Evolutionary conservation across 352 stramenopile species (phyloP).

Genomic region (Phytophthora macrochlamydospora): DNA sequence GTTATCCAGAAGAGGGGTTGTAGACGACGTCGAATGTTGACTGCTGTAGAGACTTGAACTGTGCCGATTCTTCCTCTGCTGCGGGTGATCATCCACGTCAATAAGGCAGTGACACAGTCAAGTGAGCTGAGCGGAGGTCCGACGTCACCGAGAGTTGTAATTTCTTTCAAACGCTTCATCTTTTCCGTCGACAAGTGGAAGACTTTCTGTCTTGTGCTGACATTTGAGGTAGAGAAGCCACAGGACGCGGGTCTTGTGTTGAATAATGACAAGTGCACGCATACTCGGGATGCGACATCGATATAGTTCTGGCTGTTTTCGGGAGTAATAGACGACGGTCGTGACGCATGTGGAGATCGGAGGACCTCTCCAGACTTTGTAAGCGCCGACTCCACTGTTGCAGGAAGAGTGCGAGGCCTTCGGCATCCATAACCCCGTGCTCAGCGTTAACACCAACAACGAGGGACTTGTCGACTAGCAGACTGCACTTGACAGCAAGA

Average conservation of each 20-base stretch:
- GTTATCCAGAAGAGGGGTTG: slow-evolving; percentile 1
- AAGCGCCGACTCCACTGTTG: slow-evolving; percentile 7
- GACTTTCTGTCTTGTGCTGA: slow-evolving; percentile 1
- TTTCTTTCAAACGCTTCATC: slow-evolving; percentile 5
- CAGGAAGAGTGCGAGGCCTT: slow-evolving; percentile 5
- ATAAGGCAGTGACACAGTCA: slow-evolving; percentile 12
- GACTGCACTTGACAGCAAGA: slow-evolving; percentile 9
- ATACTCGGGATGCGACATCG: slow-evolving; percentile 8
- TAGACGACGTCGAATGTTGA: slow-evolving; percentile 11
- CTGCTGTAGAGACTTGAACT: slow-evolving; percentile 13
- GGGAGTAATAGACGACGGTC: not conserved
- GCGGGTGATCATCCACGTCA: slow-evolving; percentile 13
- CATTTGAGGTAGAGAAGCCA: not conserved
- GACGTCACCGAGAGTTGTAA: not conserved
- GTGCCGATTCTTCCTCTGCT: slow-evolving; percentile 5
- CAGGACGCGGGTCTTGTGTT: slow-evolving; percentile 1
- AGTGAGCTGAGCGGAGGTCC: slow-evolving; percentile 10
- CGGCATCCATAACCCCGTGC: slow-evolving; percentile 9
- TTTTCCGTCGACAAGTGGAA: slow-evolving; percentile 7
- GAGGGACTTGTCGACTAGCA: slow-evolving; percentile 6
- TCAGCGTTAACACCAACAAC: slow-evolving; percentile 14
- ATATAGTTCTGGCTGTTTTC: not conserved
- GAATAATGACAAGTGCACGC: not conserved
- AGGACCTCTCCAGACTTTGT: not conserved
- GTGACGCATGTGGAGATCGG: not conserved